These are phyloP conservation scores for Basidiobolus meristosporus DNA, from an alignment of 371 early-diverging fungal genomes.

Conservation along the genomic window DNA sequence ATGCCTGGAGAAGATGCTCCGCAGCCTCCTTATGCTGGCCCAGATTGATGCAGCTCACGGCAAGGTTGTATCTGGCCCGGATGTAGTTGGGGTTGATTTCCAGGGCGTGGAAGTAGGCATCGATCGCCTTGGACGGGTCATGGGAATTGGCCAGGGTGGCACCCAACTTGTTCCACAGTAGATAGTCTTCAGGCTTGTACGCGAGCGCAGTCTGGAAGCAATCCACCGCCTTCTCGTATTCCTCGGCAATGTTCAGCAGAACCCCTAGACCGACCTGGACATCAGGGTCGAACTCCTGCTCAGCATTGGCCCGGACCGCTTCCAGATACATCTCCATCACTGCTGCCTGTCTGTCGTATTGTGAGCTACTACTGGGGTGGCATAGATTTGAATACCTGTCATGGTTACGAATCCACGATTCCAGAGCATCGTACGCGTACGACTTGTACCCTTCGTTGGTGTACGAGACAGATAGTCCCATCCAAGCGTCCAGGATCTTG, in stretches of 20 bases:
- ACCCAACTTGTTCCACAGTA: conserved; percentile 91
- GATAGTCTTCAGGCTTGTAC: conserved; percentile 76
- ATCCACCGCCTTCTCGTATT: conserved; percentile 86
- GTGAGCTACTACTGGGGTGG: conserved; percentile 4
- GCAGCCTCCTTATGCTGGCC: conserved; percentile 79
- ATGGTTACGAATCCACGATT: conserved; percentile 68
- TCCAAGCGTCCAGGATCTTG: conserved; percentile 44
- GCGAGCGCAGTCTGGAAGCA: conserved; percentile 86
- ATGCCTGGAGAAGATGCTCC: conserved; percentile 71
- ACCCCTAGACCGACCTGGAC: conserved; percentile 89
- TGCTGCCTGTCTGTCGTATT: conserved; percentile 13
- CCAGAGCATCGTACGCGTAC: conserved; percentile 74
- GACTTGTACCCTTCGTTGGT: conserved; percentile 70
- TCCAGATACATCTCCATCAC: conserved; percentile 63
- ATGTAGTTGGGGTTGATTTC: conserved; percentile 86
- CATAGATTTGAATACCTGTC: conserved; percentile 30
- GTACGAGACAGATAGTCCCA: conserved; percentile 80
- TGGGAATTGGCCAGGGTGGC: conserved; percentile 86
- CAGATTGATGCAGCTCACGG: conserved; percentile 79
- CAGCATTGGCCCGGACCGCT: conserved; percentile 51
- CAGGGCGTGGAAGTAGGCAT: conserved; percentile 81
- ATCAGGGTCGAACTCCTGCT: conserved; percentile 64
- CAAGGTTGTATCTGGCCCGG: conserved; percentile 87
- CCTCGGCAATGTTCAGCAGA: conserved; percentile 73
- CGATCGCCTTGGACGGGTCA: conserved; percentile 56